Base-by-base conservation (phyloP, 305 asterid genomes). In the Ilex paraguariensis region DNA sequence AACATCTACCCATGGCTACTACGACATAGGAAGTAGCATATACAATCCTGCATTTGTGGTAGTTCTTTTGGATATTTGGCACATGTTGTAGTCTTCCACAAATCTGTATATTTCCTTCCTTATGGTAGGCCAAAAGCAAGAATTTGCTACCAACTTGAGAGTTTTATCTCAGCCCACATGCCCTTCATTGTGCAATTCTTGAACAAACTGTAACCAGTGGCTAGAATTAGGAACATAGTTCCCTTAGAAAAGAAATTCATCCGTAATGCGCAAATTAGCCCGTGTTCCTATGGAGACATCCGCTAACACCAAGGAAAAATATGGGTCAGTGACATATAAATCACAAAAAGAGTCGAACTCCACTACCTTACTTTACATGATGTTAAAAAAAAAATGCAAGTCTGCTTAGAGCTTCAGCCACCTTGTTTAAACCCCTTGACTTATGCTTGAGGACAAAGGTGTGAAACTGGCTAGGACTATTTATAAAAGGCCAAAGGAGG, bases 21-120 rank as follows among this genome's bases (percentile, higher is more conserved):
- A 7, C 1, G 65, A 67, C 13, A 71, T 46, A 16, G 62, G 66
- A 0, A 70, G 42, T 1, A 63, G 63, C 46, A 17, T 49, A 31
- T 59, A 70, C 12, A 60, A 57, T 7, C 66, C 63, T 0, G 31
- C 57, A 39, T 65, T 64, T 2, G 16, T 13, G 7, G 21, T 2
- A 2, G 30, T 52, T 3, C 56, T 10, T 52, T 52, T 52, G 3
- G 56, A 5, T 3, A 52, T 3, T 14, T 73, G 67, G 30, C 66
- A 72, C 3, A 62, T 28, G 11, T 39, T 21, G 14, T 69, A 72
- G 0, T 60, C n/a, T 0, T 13, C 39, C 3, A 73, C 64, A n/a
- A 55, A 51, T 67, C 1, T 33, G 40, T 33, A 33, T 7, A 17
- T 5, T 5, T 73, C 74, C 17, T 53, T 63, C 5, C 49, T 49